Percentiles rank a stretch among this genome's conserved stretches.
phyloP scores from a whole-genome alignment of 2,329 filamentous ascomycete species.

The Talaromyces islandicus region DNA sequence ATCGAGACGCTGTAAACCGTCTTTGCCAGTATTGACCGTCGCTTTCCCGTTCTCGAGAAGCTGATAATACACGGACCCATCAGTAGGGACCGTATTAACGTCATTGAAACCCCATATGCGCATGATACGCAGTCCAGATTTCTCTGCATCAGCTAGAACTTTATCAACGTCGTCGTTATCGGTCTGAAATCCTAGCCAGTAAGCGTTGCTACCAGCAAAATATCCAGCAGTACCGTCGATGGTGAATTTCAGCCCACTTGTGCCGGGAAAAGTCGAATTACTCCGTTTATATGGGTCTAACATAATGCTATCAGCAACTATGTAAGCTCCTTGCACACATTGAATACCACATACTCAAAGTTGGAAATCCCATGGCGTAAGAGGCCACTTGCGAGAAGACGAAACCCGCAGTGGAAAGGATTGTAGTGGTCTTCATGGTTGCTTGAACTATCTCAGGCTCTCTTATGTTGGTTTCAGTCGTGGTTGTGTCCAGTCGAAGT shows the following conservation, averaged over 20 bases:
- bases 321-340: not conserved
- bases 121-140: slow-evolving; percentile 45
- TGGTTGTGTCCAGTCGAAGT: not conserved
- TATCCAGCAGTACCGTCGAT: slow-evolving; percentile 37
- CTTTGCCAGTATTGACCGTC: slow-evolving; percentile 57
- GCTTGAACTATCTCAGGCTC: not conserved
- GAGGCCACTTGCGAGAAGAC: not conserved
- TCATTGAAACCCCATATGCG: slow-evolving; percentile 52
- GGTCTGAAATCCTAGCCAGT: slow-evolving; percentile 48
- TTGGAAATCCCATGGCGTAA: not conserved
- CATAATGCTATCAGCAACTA: not conserved
- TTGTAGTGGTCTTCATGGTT: not conserved
- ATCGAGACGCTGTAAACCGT: slow-evolving; percentile 61
- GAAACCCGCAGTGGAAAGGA: not conserved
- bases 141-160: slow-evolving; percentile 24
- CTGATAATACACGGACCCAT: slow-evolving; percentile 43
- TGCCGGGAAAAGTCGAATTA: slow-evolving; percentile 15
- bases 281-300: not conserved
- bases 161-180: slow-evolving; percentile 45
- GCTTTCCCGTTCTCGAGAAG: slow-evolving; percentile 28
- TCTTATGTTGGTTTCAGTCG: not conserved
- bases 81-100: slow-evolving; percentile 33
- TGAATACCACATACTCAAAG: not conserved
- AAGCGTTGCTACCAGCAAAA: slow-evolving; percentile 47
- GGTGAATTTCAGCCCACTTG: slow-evolving; percentile 26